phyloP scores from a whole-genome alignment of 148 eudicot species.

The Fagopyrum homotropicum region DNA sequence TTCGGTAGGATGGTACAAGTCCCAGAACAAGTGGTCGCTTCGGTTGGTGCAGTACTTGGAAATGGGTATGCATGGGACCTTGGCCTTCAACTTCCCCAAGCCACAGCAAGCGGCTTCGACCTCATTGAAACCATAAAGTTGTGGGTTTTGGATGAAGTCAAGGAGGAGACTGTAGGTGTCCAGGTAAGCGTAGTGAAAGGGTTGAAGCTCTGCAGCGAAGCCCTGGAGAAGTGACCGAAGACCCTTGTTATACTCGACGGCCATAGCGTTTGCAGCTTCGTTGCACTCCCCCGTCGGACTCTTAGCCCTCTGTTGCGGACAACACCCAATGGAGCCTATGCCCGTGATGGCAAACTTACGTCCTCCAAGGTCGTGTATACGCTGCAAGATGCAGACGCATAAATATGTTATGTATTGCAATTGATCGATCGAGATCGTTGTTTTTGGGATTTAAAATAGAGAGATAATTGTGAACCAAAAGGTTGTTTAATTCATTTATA shows the following conservation, averaged over 20 bases:
- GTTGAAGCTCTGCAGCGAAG: constrained; percentile 31
- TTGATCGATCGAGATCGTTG: no score
- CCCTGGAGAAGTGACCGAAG: constrained; percentile 33
- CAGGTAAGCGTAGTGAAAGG: constrained; percentile 40
- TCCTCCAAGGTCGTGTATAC: constrained; percentile 46
- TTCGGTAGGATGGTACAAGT: constrained; percentile 77
- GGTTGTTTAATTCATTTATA: no score
- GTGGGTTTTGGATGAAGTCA: constrained; percentile 42
- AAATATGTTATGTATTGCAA: background rate
- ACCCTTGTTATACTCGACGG: constrained; percentile 47
- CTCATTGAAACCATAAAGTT: constrained; percentile 60
- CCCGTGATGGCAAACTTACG: constrained; percentile 53
- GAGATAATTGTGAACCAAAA: no score
- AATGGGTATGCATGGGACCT: constrained; percentile 55
- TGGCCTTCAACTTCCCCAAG: constrained; percentile 54
- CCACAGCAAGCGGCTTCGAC: constrained; percentile 81
- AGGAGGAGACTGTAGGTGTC: constrained; percentile 41
- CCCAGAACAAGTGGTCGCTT: constrained; percentile 76
- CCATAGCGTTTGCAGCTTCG: constrained; percentile 46
- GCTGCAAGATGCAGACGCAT: constrained; percentile 21
- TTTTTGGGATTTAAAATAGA: no score
- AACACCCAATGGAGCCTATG: constrained; percentile 54
- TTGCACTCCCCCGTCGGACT: constrained; percentile 43
- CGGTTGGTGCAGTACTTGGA: constrained; percentile 57
- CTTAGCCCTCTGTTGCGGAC: constrained; percentile 47